A percentile compares a stretch with the other conserved stretches of the same genome.
These are phyloP conservation scores for Starmerella tilneyi DNA, from an alignment of 805 yeast species.

Conservation along the genomic window DNA sequence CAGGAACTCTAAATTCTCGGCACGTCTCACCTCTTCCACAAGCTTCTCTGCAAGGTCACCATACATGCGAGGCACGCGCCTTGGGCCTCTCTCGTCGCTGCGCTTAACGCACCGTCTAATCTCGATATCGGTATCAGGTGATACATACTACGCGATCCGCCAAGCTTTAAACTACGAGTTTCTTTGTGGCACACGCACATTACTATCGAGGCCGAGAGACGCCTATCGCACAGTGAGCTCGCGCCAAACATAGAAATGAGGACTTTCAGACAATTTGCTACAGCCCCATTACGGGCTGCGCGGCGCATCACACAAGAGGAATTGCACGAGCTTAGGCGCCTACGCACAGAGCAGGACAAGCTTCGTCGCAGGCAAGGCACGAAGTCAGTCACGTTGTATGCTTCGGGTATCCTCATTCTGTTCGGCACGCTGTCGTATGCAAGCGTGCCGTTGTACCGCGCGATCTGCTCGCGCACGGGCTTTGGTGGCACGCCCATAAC, in stretches of 20 bases:
- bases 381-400: constrained; percentile 24
- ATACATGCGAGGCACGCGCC: constrained; percentile 45
- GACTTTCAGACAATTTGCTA: constrained; percentile 6
- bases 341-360: constrained; percentile 11
- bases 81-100: background rate
- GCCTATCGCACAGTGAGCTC: too few species aligned
- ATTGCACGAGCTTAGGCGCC: constrained; percentile 13
- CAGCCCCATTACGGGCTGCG: constrained; percentile 8
- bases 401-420: constrained; percentile 20
- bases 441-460: constrained; percentile 86
- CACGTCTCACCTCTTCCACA: constrained; percentile 73
- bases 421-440: constrained; percentile 59
- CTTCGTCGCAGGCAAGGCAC: constrained; percentile 15
- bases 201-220: too few species aligned
- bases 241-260: background rate
- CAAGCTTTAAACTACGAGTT: too few species aligned
- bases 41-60: constrained; percentile 81
- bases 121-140: too few species aligned
- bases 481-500: constrained; percentile 95
- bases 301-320: constrained; percentile 15
- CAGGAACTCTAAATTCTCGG: constrained; percentile 50
- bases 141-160: too few species aligned
- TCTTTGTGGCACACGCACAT: too few species aligned
- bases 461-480: constrained; percentile 88
- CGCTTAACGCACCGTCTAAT: background rate